Conservation (phyloP, 2,329 filamentous ascomycete species). For the Gnomoniopsis sp. region DNA sequence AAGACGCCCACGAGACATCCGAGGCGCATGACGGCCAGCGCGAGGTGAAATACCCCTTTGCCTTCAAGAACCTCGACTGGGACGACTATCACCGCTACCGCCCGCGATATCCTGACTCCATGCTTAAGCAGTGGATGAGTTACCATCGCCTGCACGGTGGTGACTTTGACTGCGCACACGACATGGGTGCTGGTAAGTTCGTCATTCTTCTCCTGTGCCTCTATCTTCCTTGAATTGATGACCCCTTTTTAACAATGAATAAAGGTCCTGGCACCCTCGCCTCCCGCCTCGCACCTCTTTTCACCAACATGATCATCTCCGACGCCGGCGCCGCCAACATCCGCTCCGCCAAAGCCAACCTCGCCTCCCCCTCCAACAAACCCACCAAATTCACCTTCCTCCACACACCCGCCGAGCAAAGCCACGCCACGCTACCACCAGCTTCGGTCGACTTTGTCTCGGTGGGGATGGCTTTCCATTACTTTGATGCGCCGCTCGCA, state of each 20-base stretch:
- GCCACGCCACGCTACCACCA: constrained; percentile 6
- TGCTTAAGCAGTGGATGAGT: constrained; percentile 18
- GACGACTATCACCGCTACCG: constrained; percentile 20
- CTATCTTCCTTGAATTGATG: not conserved
- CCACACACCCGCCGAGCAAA: constrained; percentile 17
- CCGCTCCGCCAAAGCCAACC: constrained; percentile 7
- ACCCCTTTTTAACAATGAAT: not conserved
- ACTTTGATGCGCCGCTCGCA: constrained; percentile 17
- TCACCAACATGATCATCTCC: constrained; percentile 15
- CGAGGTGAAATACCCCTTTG: constrained; percentile 20
- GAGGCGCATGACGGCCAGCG: not conserved
- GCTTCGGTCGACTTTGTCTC: constrained; percentile 19
- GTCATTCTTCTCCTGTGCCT: not conserved
- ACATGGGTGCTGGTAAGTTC: constrained; percentile 17
- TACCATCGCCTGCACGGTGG: constrained; percentile 17
- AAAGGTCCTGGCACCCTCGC: constrained; percentile 19
- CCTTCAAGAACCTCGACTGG: constrained; percentile 22
- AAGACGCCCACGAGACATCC: constrained; percentile 18
- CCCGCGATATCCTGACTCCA: constrained; percentile 19
- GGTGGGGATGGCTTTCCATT: constrained; percentile 22
- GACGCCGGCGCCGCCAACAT: constrained; percentile 19
- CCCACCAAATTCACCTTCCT: constrained; percentile 7
- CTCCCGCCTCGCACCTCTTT: constrained; percentile 7
- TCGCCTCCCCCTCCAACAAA: not conserved
- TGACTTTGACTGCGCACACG: constrained; percentile 15